Conservation (phyloP, 805 yeast genomes). For the Cyberlindnera misumaiensis region DNA sequence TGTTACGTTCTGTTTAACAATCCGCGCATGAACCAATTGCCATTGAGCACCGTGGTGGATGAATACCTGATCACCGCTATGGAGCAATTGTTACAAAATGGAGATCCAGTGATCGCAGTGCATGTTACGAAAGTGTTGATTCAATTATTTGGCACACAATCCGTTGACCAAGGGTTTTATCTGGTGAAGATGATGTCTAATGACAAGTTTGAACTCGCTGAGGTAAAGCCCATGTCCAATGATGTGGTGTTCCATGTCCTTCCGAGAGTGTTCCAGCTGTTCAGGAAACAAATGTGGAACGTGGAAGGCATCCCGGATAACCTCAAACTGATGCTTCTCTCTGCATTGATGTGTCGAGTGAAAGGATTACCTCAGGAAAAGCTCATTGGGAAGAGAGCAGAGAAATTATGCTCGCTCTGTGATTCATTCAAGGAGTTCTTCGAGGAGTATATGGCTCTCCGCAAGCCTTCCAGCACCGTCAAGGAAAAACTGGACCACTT, state of each 20-base stretch:
- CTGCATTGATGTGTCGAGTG: constrained; percentile 5
- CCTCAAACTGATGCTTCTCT: constrained; percentile 1
- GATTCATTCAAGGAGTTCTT: constrained; percentile 4
- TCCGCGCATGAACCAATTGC: not conserved
- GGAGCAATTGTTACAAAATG: not conserved
- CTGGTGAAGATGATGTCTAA: constrained; percentile 5
- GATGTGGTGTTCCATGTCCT: constrained; percentile 3
- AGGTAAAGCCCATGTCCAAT: constrained; percentile 6
- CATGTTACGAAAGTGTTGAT: not conserved
- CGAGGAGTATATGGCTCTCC: constrained; percentile 2
- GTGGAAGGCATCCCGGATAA: not conserved
- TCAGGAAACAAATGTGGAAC: constrained; percentile 3
- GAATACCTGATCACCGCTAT: constrained; percentile 2
- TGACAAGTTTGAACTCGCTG: constrained; percentile 11
- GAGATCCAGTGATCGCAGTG: not conserved
- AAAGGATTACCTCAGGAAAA: constrained; percentile 1
- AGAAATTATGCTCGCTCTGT: not conserved
- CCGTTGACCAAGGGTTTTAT: not conserved
- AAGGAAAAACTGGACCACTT: constrained; percentile 9
- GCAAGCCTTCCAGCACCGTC: not conserved
- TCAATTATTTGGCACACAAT: constrained; percentile 3
- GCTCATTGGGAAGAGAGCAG: constrained; percentile 1
- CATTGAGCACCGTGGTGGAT: not conserved
- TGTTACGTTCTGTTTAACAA: constrained; percentile 9
- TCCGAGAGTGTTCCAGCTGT: not conserved